phyloP scores from a whole-genome alignment of 257 asterid species.

The Nicotiana sylvestris region DNA sequence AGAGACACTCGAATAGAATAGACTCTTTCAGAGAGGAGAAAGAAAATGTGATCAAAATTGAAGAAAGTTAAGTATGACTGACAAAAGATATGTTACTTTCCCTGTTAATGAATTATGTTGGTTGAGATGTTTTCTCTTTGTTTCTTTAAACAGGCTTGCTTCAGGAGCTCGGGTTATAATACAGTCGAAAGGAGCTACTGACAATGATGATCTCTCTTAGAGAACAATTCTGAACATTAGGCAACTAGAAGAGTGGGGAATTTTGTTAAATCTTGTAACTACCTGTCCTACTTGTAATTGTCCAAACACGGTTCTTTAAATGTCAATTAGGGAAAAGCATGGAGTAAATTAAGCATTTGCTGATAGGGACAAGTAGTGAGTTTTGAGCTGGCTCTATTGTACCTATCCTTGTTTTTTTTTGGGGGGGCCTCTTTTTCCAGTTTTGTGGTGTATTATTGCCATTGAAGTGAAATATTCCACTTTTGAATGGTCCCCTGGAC shows the following conservation, averaged over 20 bases:
- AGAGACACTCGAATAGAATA: conserved; percentile 27
- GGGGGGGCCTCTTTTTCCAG: not conserved
- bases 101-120: conserved; percentile 22
- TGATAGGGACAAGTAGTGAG: conserved; percentile 14
- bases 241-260: not conserved
- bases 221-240: not conserved
- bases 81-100: not conserved
- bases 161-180: conserved; percentile 98
- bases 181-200: conserved; percentile 48
- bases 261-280: conserved; percentile 5
- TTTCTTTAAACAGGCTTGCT: conserved; percentile 71
- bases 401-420: not conserved
- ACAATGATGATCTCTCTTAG: conserved; percentile 2
- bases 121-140: conserved; percentile 26
- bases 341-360: conserved; percentile 4
- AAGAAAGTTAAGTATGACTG: conserved; percentile 73
- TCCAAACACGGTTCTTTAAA: not conserved
- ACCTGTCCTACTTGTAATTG: conserved; percentile 8
- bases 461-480: not conserved
- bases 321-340: conserved; percentile 4
- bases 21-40: conserved; percentile 46
- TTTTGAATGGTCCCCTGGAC: not conserved
- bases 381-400: not conserved
- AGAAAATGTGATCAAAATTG: conserved; percentile 67
- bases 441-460: not conserved